phyloP scores from a whole-genome alignment of 1,284 basidiomycete genomes.

The Cryptococcus sp. region DNA sequence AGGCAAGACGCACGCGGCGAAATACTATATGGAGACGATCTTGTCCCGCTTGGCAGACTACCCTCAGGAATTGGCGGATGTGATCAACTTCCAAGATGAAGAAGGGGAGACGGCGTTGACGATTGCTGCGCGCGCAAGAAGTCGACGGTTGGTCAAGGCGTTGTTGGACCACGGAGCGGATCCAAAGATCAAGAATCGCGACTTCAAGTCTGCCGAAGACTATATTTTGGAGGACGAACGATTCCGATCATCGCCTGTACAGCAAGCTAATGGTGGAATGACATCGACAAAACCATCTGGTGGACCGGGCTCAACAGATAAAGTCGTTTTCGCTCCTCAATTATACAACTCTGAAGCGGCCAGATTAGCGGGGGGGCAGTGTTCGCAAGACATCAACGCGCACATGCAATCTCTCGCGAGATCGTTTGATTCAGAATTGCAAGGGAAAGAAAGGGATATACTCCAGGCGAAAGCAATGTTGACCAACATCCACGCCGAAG shows the following conservation, averaged over 20 bases:
- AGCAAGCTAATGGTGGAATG: conserved; percentile 14
- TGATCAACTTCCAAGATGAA: conserved; percentile 99
- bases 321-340: conserved; percentile 47
- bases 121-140: conserved; percentile 92
- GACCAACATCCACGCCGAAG: conserved; percentile 85
- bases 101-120: conserved; percentile 98
- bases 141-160: conserved; percentile 94
- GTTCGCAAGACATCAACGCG: conserved; percentile 77
- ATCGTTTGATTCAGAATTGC: conserved; percentile 91
- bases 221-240: conserved; percentile 99
- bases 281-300: conserved; percentile 5
- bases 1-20: conserved; percentile 94
- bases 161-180: conserved; percentile 96
- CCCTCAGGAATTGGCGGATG: conserved; percentile 93
- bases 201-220: conserved; percentile 97
- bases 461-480: conserved; percentile 86
- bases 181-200: conserved; percentile 91
- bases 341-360: conserved; percentile 86
- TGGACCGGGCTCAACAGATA: conserved; percentile 5
- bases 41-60: conserved; percentile 88
- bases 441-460: conserved; percentile 88
- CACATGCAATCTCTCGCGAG: conserved; percentile 87
- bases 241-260: conserved; percentile 85
- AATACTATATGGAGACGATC: conserved; percentile 99
- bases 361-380: conserved; percentile 81